Percentiles rank a stretch among this genome's conserved stretches.
Conservation (phyloP, 495 filamentous ascomycete species). For the Arthonia radiata region DNA sequence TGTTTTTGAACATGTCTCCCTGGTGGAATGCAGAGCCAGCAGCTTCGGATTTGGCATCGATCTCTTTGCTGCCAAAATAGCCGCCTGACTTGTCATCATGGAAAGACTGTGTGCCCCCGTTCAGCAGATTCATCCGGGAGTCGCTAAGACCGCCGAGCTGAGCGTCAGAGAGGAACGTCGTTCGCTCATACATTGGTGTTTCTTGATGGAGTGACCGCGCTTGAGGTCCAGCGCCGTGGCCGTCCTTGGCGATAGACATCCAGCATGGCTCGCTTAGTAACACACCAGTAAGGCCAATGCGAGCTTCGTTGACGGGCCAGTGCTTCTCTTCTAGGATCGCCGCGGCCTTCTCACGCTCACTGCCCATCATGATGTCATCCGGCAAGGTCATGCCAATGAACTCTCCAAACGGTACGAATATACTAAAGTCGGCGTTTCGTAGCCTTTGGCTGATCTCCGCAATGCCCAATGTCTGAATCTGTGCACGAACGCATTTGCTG, state of each 20-base stretch:
- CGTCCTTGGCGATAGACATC: slow-evolving; percentile 60
- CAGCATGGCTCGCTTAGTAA: slow-evolving; percentile 92
- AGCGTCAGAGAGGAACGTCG: too few species aligned
- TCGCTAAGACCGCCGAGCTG: slow-evolving; percentile 23
- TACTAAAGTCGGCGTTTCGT: slow-evolving; percentile 76
- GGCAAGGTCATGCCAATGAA: slow-evolving; percentile 75
- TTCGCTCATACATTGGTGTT: too few species aligned
- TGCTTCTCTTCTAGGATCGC: slow-evolving; percentile 65
- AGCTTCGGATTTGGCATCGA: slow-evolving; percentile 73
- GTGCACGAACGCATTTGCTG: slow-evolving; percentile 86
- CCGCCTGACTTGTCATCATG: slow-evolving; percentile 48
- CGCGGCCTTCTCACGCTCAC: slow-evolving; percentile 80
- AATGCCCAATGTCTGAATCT: slow-evolving; percentile 88
- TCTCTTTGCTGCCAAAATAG: slow-evolving; percentile 63
- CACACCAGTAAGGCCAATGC: slow-evolving; percentile 73
- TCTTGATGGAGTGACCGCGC: too few species aligned
- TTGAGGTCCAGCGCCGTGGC: slow-evolving; percentile 23
- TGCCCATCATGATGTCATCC: slow-evolving; percentile 63
- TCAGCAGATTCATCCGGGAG: slow-evolving; percentile 45
- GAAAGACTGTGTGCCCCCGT: slow-evolving; percentile 30
- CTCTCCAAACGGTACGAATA: slow-evolving; percentile 89
- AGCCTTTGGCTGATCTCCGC: slow-evolving; percentile 88
- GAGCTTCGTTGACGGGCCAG: slow-evolving; percentile 81
- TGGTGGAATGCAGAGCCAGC: slow-evolving; percentile 67
- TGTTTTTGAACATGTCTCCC: slow-evolving; percentile 92